A percentile compares a stretch with the other conserved stretches of the same genome.
Evolutionary conservation across 306 rosid species (phyloP).

Genomic region (Medicago ruthenica): DNA sequence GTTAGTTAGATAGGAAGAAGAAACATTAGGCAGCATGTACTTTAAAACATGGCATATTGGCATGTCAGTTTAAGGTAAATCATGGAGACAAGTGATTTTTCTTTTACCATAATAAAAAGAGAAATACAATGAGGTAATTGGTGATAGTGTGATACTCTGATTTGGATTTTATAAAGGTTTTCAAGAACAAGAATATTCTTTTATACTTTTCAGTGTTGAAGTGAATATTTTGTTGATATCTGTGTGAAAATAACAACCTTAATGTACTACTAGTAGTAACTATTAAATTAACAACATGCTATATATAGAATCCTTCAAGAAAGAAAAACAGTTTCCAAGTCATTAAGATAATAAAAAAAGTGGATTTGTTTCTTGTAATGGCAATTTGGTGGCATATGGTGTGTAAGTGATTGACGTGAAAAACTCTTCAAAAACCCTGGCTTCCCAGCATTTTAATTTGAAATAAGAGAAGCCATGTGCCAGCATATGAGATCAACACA

Average conservation of each 20-base stretch:
- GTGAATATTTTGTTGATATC: neutral
- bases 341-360: constrained; percentile 27
- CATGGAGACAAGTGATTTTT: neutral
- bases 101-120: neutral
- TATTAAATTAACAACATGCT: neutral
- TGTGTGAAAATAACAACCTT: neutral
- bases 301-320: constrained; percentile 22
- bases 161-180: constrained; percentile 5
- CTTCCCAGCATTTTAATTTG: constrained; percentile 33
- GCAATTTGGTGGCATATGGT: constrained; percentile 35
- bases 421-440: constrained; percentile 18
- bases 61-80: neutral
- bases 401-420: constrained; percentile 19
- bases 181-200: neutral
- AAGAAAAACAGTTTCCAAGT: constrained; percentile 54
- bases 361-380: neutral
- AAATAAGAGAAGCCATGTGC: constrained; percentile 85
- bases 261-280: neutral
- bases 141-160: neutral
- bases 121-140: constrained; percentile 1
- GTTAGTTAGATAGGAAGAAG: neutral
- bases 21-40: neutral
- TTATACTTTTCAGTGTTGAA: neutral
- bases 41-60: neutral
- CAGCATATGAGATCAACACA: constrained; percentile 75